phyloP scores from a whole-genome alignment of 2,329 filamentous ascomycete genomes.

The Xylaria hypoxylon region DNA sequence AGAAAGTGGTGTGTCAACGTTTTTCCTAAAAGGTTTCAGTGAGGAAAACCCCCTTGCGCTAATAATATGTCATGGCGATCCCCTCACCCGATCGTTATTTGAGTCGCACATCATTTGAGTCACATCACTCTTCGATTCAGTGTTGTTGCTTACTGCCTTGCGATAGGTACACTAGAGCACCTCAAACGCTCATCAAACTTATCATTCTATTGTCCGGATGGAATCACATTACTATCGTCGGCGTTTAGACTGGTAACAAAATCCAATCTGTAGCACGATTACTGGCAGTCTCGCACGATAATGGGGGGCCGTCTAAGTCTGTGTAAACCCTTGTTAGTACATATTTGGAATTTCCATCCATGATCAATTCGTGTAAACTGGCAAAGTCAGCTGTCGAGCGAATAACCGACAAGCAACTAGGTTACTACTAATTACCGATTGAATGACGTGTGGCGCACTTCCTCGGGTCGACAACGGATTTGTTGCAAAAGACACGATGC shows the following conservation, averaged over 20 bases:
- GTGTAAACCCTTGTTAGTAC: background rate
- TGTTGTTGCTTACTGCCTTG: background rate
- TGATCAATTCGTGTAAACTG: background rate
- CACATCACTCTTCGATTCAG: background rate
- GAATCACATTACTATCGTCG: background rate
- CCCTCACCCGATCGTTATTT: background rate
- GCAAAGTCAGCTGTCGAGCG: background rate
- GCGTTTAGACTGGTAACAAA: conserved; percentile 4
- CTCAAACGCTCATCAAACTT: background rate
- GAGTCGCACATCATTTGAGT: too few relatives aligned
- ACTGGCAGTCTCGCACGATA: conserved; percentile 11
- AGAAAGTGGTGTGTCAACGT: background rate
- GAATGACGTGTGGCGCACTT: conserved; percentile 22
- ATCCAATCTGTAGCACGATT: conserved; percentile 5
- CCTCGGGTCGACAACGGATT: background rate
- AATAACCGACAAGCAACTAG: background rate
- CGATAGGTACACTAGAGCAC: background rate
- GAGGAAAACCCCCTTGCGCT: conserved; percentile 9
- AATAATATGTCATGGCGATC: background rate
- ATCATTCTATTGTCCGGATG: background rate
- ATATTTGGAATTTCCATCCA: conserved; percentile 4
- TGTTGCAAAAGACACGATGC: conserved; percentile 21
- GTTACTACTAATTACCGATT: conserved; percentile 19
- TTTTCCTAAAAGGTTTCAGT: conserved; percentile 15
- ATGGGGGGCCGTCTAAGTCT: background rate